Conservation (phyloP, 2,329 filamentous ascomycete genomes). For the Curvularia lunata region DNA sequence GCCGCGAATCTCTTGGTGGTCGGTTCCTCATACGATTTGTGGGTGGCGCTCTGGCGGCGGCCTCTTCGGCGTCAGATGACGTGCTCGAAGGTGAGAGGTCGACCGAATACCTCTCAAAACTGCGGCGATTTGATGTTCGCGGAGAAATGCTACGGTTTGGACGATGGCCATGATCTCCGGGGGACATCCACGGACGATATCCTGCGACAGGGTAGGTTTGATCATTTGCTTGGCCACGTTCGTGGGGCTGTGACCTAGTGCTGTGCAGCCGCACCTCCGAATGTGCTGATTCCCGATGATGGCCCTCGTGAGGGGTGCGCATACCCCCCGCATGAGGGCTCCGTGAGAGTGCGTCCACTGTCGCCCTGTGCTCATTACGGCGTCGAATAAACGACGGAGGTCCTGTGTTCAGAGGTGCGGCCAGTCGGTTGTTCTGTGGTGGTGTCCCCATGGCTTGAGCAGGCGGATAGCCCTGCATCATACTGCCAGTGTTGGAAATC, state of each 20-base stretch:
- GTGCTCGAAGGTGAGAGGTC: constrained; percentile 33
- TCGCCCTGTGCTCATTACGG: constrained; percentile 10
- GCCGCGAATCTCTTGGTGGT: constrained; percentile 23
- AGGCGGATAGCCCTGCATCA: constrained; percentile 9
- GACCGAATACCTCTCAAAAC: constrained; percentile 38
- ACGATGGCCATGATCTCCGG: constrained; percentile 25
- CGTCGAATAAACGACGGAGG: constrained; percentile 6
- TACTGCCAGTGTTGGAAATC: constrained; percentile 11
- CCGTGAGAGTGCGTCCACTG: constrained; percentile 11
- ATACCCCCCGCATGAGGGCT: constrained; percentile 12
- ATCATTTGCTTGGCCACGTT: constrained; percentile 16
- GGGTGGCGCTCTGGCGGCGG: constrained; percentile 31
- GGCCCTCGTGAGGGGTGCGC: constrained; percentile 16
- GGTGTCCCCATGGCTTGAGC: constrained; percentile 8
- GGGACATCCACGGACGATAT: constrained; percentile 20
- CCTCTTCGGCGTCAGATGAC: constrained; percentile 36
- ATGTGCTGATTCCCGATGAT: constrained; percentile 14
- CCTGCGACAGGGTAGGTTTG: constrained; percentile 19
- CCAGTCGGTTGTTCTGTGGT: constrained; percentile 3
- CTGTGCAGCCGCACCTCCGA: constrained; percentile 4
- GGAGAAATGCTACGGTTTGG: constrained; percentile 38
- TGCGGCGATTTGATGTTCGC: constrained; percentile 41
- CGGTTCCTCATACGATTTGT: constrained; percentile 23
- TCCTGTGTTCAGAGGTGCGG: constrained; percentile 6
- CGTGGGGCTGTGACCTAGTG: constrained; percentile 23